Base-by-base conservation (phyloP, 495 filamentous ascomycete genomes). In the Daldinia grandis region DNA sequence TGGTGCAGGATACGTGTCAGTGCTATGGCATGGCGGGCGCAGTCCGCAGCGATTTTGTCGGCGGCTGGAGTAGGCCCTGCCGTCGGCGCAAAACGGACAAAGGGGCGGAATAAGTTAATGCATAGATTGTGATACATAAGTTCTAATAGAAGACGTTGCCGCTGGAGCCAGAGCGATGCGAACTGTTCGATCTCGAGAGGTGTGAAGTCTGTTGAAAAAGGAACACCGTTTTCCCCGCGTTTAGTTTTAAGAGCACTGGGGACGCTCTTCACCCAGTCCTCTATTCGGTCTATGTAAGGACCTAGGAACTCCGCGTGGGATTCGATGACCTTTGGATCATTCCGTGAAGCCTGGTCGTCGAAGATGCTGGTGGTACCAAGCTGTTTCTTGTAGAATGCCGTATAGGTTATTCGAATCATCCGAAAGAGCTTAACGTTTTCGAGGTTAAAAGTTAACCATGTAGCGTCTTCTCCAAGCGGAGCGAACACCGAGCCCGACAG, bases 1-100 rank as follows among this genome's bases (percentile, higher is more conserved):
- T 89, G 86, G 62, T 86, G 80, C 28, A 83, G 78, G 10, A 87
- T 85, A n/a, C 75, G 75, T 4, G 83, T 87, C 19, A 83, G 64
- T 10, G 80, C 74, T 15, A 86, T 81, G 12, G 85, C 85, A 66
- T 88, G 85, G 17, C 71, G 71, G 59, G 78, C 81, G 61, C 84
- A 86, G 27, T 64, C 62, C 1, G 78, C 68, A 0, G 82, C 80
- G 30, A 76, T 56, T 5, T 62, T 62, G 25, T 82, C 79, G 6
- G 79, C 76, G 3, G 15, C 1, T 0, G 68, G 68, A 15, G 68
- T 30, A 72, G 58, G 5, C 5, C 25, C 28, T 28, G 65, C 50
- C 0, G 53, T 1, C 4, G 68, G 42, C 14, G 31, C 33, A 62
- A 86, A 85, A 47, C 68, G 76, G 38, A 87, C 82, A 47, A 86